Percentiles rank a stretch among this genome's conserved stretches.
These are phyloP conservation scores for Jamesozyma hellenica DNA, from an alignment of 805 yeast species.

Conservation along the genomic window DNA sequence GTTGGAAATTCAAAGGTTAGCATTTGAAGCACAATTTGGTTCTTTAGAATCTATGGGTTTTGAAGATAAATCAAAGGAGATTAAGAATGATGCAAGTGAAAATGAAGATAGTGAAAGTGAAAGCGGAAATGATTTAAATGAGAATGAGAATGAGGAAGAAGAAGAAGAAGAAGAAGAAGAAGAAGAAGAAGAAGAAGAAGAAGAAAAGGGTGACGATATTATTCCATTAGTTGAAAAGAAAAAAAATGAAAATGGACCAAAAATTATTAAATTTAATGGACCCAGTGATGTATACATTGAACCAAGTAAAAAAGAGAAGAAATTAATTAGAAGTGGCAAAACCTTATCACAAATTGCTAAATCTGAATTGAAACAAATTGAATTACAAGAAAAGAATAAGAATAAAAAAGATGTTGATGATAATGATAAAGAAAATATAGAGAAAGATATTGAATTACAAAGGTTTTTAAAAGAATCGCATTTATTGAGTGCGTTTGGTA, in stretches of 20 bases:
- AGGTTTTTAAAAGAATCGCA: conserved; percentile 64
- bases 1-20: conserved; percentile 45
- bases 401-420: conserved; percentile 21
- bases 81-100: not conserved
- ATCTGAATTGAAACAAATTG: conserved; percentile 7
- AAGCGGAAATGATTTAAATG: not conserved
- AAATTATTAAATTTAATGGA: conserved; percentile 22
- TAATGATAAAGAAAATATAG: conserved; percentile 42
- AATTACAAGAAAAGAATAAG: conserved; percentile 22
- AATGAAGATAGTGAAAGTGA: not conserved
- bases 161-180: conserved; percentile 10
- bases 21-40: conserved; percentile 59
- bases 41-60: conserved; percentile 44
- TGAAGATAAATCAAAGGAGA: conserved; percentile 34
- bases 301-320: conserved; percentile 40
- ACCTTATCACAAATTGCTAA: conserved; percentile 33
- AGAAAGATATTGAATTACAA: conserved; percentile 65
- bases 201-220: conserved; percentile 14
- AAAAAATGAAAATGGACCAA: conserved; percentile 8
- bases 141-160: conserved; percentile 9
- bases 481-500: conserved; percentile 36
- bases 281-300: conserved; percentile 16
- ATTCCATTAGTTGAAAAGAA: conserved; percentile 1
- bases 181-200: conserved; percentile 12
- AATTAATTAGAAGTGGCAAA: conserved; percentile 49